Conservation (phyloP, 2,329 filamentous ascomycete genomes). For the Apiospora koreana region DNA sequence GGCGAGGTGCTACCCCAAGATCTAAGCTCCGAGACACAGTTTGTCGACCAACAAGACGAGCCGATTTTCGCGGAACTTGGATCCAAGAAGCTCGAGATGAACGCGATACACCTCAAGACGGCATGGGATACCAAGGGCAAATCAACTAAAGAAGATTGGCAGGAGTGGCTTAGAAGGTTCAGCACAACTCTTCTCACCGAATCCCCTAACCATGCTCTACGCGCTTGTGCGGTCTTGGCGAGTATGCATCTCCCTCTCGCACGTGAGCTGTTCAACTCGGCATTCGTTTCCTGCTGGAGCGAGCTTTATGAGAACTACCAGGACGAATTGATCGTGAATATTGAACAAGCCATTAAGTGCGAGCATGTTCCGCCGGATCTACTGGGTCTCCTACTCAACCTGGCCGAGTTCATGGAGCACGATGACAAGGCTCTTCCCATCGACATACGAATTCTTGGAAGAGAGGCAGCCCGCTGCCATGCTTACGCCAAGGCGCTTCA, state of each 20-base stretch:
- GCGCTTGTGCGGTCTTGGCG: slow-evolving; percentile 88
- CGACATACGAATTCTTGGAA: slow-evolving; percentile 90
- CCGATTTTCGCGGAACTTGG: slow-evolving; percentile 79
- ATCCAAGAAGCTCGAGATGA: slow-evolving; percentile 94
- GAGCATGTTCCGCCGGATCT: slow-evolving; percentile 96
- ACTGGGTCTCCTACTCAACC: slow-evolving; percentile 87
- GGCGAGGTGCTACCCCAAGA: slow-evolving; percentile 95
- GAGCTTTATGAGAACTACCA: slow-evolving; percentile 97
- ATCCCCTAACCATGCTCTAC: slow-evolving; percentile 91
- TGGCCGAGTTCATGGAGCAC: slow-evolving; percentile 99
- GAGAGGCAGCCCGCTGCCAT: slow-evolving; percentile 94
- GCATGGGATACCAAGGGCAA: slow-evolving; percentile 98
- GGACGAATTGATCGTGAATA: slow-evolving; percentile 92
- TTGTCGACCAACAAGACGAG: slow-evolving; percentile 77
- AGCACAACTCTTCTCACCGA: slow-evolving; percentile 94
- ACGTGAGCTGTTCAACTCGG: slow-evolving; percentile 94
- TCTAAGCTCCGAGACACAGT: slow-evolving; percentile 81
- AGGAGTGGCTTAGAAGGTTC: slow-evolving; percentile 97
- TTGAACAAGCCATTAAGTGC: slow-evolving; percentile 93
- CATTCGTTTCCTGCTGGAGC: slow-evolving; percentile 98
- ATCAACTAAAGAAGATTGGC: slow-evolving; percentile 98
- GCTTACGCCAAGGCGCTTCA: slow-evolving; percentile 97
- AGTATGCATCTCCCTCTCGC: slow-evolving; percentile 90
- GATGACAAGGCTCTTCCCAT: slow-evolving; percentile 98
- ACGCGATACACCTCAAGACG: slow-evolving; percentile 93